Evolutionary conservation across 1,139 yeast species (phyloP), one percentile per base, ranked within the genome.

Genomic region (Yamadazyma epiphylla): DNA sequence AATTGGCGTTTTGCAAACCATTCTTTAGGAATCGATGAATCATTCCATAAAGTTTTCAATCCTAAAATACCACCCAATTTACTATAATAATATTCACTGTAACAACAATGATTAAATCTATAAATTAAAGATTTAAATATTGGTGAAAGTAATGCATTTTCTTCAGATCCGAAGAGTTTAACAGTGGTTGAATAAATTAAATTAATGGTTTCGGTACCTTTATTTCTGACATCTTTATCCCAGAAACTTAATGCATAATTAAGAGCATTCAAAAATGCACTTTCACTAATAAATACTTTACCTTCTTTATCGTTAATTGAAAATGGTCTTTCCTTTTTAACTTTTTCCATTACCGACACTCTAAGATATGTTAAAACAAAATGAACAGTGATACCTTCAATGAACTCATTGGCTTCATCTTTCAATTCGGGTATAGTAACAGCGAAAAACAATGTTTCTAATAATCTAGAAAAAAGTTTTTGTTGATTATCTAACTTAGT

Each of bases 61-160:
- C 98, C 98, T 13, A 85, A 52, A 24, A 91, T 79, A 19, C 97
- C 97, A 7, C 97, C 97, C 13, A 86, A 70, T 46, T 94, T 91
- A 22, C 80, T 71, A 51, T 83, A 85, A 55, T 85, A 89, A 27
- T 77, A 81, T 52, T 87, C 96, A 40, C 85, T 94, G 52, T 85
- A 91, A 55, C 98, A 91, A 36, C 87, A 76, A 51, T 91, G 98
- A 28, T 94, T 80, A 44, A 91, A 82, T 35, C 81, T 80, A 33
- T 87, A 82, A 45, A 86, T 80, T 67, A 89, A 68, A 5, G 83
- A 71, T 38, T 94, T 74, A 45, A 88, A 74, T 27, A 87, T 70
- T 3, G 95, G 88, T 30, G 86, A 81, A 35, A 74, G 70, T 34
- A 83, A 70, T 0, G 86, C 82, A 33, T 77, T 74, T 15, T 79